Evolutionary conservation across 345 rosid species (phyloP), one percentile per base, ranked within the genome.

Genomic region (Eucalyptus guilfoylei): DNA sequence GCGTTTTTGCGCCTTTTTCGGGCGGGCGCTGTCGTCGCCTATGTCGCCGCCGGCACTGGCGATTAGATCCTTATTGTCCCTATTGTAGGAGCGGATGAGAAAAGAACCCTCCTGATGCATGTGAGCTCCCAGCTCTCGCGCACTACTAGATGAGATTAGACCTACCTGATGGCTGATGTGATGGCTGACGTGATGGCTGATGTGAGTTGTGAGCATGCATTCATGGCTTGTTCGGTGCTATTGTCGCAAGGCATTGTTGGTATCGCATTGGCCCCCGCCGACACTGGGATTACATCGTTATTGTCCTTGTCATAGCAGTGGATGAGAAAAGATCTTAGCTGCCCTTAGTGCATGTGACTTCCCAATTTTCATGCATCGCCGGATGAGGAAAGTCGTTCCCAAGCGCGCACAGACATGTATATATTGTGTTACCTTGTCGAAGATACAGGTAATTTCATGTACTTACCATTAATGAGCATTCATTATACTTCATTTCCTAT

Each of bases 81-180:
- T 30, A 6, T 30, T 30, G 7, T 30, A 6, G 17, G 14, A 30
- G 69, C 8, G 17, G 69, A 62, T 14, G 69, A 62, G 69, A 30
- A 28, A 30, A 3, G 16, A 62, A 12, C 4, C 2, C n/a, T 28
- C 8, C 69, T 3, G 8, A 11, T 12, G 34, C 69, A 13, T 62
- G 69, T 13, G 69, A 62, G 32, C 8, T 28, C 69, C 69, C 8
- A 12, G 34, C 16, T 12, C 32, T 28, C 8, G 2, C 15, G 34
- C 69, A 60, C 26, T 30, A 0, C 69, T 0, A 1, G 16, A 1
- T 3, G 69, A 12, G 69, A 28, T 12, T 0, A 58, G n/a, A 26
- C 64, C n/a, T 14, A 1, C 69, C 15, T 6, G 32, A 28, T 12
- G 67, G 7, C 32, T 28, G 32, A 28, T 28, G 1, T 60, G 67